Evolutionary conservation across 495 filamentous ascomycete genomes (phyloP).

Genomic region (Aspergillus heteromorphus): DNA sequence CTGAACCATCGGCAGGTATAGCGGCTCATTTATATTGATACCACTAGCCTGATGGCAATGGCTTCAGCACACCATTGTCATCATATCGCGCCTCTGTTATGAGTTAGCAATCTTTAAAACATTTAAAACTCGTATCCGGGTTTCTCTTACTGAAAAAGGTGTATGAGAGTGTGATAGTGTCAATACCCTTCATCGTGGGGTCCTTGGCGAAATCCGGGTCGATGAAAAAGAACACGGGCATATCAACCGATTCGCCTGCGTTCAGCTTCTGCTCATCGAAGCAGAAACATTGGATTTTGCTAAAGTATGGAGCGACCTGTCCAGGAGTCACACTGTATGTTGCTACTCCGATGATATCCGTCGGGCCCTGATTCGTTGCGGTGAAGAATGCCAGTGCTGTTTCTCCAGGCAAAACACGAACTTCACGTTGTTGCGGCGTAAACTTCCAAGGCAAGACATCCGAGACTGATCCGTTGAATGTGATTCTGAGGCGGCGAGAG

Average conservation of each 20-base stretch:
- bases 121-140: neutral
- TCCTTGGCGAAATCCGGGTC: conserved; percentile 94
- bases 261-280: conserved; percentile 96
- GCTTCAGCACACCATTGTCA: conserved; percentile 62
- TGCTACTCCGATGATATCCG: conserved; percentile 95
- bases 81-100: conserved; percentile 78
- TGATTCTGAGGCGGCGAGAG: conserved; percentile 84
- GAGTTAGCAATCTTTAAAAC: conserved; percentile 10
- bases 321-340: conserved; percentile 96
- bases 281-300: conserved; percentile 99
- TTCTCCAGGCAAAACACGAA: conserved; percentile 90
- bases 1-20: neutral
- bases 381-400: conserved; percentile 98
- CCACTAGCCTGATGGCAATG: conserved; percentile 24
- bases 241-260: conserved; percentile 95
- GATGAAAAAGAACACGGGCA: conserved; percentile 99
- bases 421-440: conserved; percentile 92
- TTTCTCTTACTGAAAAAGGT: conserved; percentile 90
- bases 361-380: conserved; percentile 79
- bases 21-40: neutral
- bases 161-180: conserved; percentile 92
- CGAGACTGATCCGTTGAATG: conserved; percentile 91
- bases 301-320: conserved; percentile 96
- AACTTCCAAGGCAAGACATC: conserved; percentile 98
- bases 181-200: conserved; percentile 85